These are phyloP conservation scores for Suhomyces bolitotheri DNA, from an alignment of 1,139 yeast species.

Conservation along the genomic window DNA sequence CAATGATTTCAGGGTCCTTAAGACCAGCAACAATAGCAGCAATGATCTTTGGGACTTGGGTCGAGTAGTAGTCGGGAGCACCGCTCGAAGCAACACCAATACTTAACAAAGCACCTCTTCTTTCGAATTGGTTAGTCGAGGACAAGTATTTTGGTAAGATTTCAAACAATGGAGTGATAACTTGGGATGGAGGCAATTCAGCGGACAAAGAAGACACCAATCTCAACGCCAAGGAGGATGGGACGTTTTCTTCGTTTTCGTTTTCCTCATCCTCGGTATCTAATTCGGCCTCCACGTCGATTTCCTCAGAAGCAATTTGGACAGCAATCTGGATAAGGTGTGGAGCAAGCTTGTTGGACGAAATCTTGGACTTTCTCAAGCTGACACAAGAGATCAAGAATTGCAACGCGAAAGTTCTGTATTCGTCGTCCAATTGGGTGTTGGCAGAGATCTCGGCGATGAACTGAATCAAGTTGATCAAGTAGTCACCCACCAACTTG, in stretches of 20 bases:
- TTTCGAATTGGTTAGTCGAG: conserved; percentile 69
- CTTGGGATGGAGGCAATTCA: conserved; percentile 91
- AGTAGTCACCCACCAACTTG: conserved; percentile 74
- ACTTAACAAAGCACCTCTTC: conserved; percentile 85
- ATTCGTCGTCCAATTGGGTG: conserved; percentile 71
- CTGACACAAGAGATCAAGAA: conserved; percentile 78
- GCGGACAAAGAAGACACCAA: conserved; percentile 75
- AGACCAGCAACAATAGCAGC: conserved; percentile 76
- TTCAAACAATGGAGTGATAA: conserved; percentile 75
- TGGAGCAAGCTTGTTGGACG: conserved; percentile 74
- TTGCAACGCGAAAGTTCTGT: conserved; percentile 80
- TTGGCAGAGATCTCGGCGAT: conserved; percentile 76
- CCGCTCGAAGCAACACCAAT: conserved; percentile 86
- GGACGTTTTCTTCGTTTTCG: conserved; percentile 87
- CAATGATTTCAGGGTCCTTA: conserved; percentile 73
- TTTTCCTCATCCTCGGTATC: conserved; percentile 84
- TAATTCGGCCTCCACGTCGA: conserved; percentile 69
- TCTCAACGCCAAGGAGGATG: conserved; percentile 77
- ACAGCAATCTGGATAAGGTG: conserved; percentile 73
- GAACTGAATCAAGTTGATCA: conserved; percentile 67
- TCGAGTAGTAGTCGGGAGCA: conserved; percentile 87
- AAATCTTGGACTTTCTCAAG: conserved; percentile 61
- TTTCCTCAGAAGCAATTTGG: conserved; percentile 76
- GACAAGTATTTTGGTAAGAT: conserved; percentile 60
- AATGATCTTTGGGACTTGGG: conserved; percentile 71